These are phyloP conservation scores for Macrocystidia cucumis DNA, from an alignment of 1,284 basidiomycete species.

Conservation along the genomic window DNA sequence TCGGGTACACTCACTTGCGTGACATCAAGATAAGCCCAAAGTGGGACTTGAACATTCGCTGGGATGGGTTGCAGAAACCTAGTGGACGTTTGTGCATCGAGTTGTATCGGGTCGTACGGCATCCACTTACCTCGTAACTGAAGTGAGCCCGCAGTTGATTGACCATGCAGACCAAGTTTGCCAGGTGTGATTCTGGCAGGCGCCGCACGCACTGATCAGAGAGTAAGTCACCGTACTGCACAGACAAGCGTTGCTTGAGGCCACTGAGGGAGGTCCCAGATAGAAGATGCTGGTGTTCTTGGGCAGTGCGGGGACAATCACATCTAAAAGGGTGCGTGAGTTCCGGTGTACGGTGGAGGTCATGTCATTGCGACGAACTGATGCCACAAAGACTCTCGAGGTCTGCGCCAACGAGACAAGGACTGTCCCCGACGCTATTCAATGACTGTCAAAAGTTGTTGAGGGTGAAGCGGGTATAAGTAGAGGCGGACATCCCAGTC, in stretches of 20 bases:
- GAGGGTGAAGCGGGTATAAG: too few relatives aligned
- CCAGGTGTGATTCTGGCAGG: constrained; percentile 24
- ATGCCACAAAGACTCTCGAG: constrained; percentile 1
- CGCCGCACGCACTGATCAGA: constrained; percentile 28
- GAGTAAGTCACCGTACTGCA: constrained; percentile 30
- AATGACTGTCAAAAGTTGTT: too few relatives aligned
- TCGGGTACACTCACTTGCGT: constrained; percentile 17
- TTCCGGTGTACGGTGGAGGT: too few relatives aligned
- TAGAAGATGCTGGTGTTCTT: constrained; percentile 12
- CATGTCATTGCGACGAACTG: too few relatives aligned
- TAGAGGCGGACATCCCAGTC: too few relatives aligned
- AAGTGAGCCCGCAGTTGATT: constrained; percentile 20
- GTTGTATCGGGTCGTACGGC: too few relatives aligned
- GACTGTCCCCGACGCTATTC: too few relatives aligned
- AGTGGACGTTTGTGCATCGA: constrained; percentile 8
- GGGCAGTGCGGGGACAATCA: too few relatives aligned
- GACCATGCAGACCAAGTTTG: constrained; percentile 27
- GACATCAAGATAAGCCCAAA: constrained; percentile 36
- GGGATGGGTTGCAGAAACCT: constrained; percentile 26
- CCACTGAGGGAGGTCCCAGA: constrained; percentile 15
- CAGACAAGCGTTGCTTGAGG: constrained; percentile 21
- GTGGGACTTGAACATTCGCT: constrained; percentile 22
- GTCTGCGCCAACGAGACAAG: too few relatives aligned
- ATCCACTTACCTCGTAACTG: constrained; percentile 15
- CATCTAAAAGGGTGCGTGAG: too few relatives aligned